phyloP scores from a whole-genome alignment of 2,329 filamentous ascomycete genomes.

The Colletotrichum sp. region DNA sequence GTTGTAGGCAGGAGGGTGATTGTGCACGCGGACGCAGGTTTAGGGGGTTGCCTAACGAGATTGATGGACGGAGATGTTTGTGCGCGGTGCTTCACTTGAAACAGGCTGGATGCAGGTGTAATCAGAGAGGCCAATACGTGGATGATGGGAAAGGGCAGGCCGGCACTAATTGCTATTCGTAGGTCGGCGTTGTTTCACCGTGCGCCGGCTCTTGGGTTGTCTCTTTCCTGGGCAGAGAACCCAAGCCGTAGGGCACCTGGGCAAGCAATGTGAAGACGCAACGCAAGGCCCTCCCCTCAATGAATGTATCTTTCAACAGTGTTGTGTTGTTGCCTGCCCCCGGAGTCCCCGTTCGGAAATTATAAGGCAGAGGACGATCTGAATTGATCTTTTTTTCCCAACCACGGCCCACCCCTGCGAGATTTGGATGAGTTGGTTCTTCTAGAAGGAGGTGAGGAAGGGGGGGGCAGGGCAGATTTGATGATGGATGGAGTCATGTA shows the following conservation, averaged over 20 bases:
- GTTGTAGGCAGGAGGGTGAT: not conserved
- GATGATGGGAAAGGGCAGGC: not conserved
- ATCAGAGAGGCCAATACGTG: not conserved
- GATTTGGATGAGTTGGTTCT: not conserved
- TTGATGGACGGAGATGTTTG: not conserved
- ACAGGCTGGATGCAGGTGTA: not conserved
- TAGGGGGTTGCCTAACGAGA: not conserved
- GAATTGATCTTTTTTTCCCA: not conserved
- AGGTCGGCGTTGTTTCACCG: not conserved
- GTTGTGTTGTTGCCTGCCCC: not conserved
- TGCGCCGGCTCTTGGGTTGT: not conserved
- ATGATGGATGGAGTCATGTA: not conserved
- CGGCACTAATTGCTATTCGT: not conserved
- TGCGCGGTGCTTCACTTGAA: constrained; percentile 17
- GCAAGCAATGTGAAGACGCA: not conserved
- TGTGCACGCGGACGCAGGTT: not conserved
- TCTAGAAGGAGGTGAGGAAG: constrained; percentile 4
- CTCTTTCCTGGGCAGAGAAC: not conserved
- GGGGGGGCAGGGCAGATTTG: not conserved
- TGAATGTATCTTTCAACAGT: not conserved
- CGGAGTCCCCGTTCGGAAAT: constrained; percentile 1
- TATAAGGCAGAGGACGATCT: constrained; percentile 6
- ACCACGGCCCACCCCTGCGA: not conserved
- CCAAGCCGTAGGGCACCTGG: not conserved
- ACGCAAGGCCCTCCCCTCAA: not conserved